Evolutionary conservation across 495 filamentous ascomycete genomes (phyloP), one percentile per base, ranked within the genome.

Genomic region (Echria macrotheca): DNA sequence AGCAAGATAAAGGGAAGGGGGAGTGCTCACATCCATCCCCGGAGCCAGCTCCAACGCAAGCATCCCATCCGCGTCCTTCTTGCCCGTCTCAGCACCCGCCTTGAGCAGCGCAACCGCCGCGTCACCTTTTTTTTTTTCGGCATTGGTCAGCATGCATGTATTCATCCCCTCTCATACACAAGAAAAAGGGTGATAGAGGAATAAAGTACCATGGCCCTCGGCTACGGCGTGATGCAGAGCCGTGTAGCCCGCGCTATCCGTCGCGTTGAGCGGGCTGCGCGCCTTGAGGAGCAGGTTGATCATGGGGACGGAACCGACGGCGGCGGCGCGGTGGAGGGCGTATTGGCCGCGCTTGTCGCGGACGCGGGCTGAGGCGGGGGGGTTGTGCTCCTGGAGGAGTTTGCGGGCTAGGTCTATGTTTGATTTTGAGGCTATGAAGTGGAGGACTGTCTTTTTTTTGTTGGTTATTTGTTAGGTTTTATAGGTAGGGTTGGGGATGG

Each of bases 201-300:
- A 1, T 23, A 15, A 44, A 63, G 35, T 52, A 78, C 75, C 93
- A 64, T 96, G 91, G 0, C 93, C 93, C 65, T 98, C 93, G 0
- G 88, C 86, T 50, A 96, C 78, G 2, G 86, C 93, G 70, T 99
- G 94, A 67, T 99, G 93, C 60, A 99, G 68, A 11, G 91, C 82
- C 26, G 94, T 97, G 49, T 86, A 74, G 1, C 91, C 91, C 46
- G 86, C 80, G 8, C 71, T 70, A 70, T 99, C 93, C n/a, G 83
- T 84, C 12, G 90, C 84, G 62, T 96, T 91, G 6, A 97, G 59
- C 1, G 94, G 89, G 51, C 86, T 91, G 45, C 79, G 79, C 50
- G 87, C 74, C 54, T 88, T 82, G 8, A 99, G 67, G 22, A 98
- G 69, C 28, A 90, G 57, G 53, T 86, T 85, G 29, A 96, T 72